Base-by-base conservation (phyloP, 2,329 filamentous ascomycete genomes). In the Alternaria panax region DNA sequence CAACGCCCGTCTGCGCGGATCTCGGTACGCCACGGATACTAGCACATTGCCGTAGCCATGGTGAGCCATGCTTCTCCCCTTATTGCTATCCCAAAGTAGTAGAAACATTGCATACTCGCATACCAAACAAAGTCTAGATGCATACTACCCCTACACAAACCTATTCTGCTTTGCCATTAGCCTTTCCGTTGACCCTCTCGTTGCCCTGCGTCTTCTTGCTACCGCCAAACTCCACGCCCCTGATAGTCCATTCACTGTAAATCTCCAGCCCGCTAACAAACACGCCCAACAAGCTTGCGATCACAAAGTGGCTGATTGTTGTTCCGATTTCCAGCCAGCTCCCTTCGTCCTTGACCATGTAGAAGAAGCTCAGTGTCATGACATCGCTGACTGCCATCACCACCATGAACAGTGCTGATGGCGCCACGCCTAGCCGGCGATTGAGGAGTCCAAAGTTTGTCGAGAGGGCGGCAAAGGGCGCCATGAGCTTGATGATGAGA, bases 281-380 rank as follows among this genome's bases (percentile, higher is more conserved):
- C 8, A 96, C 89, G 68, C 93, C 95, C 43, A 98, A 75, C 68
- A 92, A 78, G 78, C 92, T 97, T 18, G 93, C 94, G 80, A 99
- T 98, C 62, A 89, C 88, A 78, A 98, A 99, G 77, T 98, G 93
- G 72, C 88, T 96, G 67, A 99, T 99, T 4, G 92, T 97, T 27
- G 92, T 96, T 30, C 95, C 95, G 75, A 99, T 99, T 75, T 99
- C 95, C 60, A 99, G 81, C 95, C 95, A 99, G 22, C 91, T 95
- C 0, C 95, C 95, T 76, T 99, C 95, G 69, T 99, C 95, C 72
- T 91, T 91, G 45, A 99, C 95, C 70, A 97, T 92, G 88, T 92
- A 99, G 80, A 99, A 99, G 82, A 99, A 99, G 71, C 95, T 92
- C 52, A 99, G 84, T 4, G 95, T 98, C 75, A 98, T 84, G 50